Base-by-base conservation (phyloP, 805 yeast genomes). In the Komagataella mondaviorum region DNA sequence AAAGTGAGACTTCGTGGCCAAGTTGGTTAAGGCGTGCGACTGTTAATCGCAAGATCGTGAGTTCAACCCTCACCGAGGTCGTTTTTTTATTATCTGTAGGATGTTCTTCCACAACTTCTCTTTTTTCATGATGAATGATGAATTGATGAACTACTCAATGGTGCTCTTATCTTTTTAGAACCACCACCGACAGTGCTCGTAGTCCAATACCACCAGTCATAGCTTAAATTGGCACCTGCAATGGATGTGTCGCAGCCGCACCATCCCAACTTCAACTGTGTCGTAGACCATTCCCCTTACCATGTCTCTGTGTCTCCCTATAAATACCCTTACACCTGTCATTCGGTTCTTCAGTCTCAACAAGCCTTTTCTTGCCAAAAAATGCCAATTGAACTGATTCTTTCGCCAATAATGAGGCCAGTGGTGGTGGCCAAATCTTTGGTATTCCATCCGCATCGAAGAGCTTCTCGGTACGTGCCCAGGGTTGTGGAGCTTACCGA, bases 1-100 rank as follows among this genome's bases (percentile, higher is more conserved):
- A 10, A 10, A 10, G 39, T 44, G 23, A 30, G 76, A 71, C 75
- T 71, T 65, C 75, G 69, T 72, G 77, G 77, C 78, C 78, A 73
- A 73, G 78, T 68, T 73, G 77, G 77, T 68, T 63, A 73, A 73
- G 78, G 78, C 78, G 76, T 73, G 77, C 78, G 78, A 74, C 78
- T 74, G 78, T 74, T 74, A 75, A 75, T 75, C 79, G 78, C 78
- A 75, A 75, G 79, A 75, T 71, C 79, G 78, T 63, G 77, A 74
- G 78, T 74, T 74, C 78, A 68, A 74, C 65, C 78, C 78, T 74
- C 77, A 63, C 78, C 71, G 75, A 63, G 78, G 77, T 73, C 78
- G 78, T 22, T 55, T 51, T 49, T 55, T 48, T 48, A n/a, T n/a
- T n/a, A n/a, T n/a, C n/a, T n/a, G n/a, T n/a, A n/a, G n/a, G n/a